A percentile compares a stretch with the other conserved stretches of the same genome.
Evolutionary conservation across 2,329 filamentous ascomycete genomes (phyloP).

Genomic region (Fusarium verrucosum): DNA sequence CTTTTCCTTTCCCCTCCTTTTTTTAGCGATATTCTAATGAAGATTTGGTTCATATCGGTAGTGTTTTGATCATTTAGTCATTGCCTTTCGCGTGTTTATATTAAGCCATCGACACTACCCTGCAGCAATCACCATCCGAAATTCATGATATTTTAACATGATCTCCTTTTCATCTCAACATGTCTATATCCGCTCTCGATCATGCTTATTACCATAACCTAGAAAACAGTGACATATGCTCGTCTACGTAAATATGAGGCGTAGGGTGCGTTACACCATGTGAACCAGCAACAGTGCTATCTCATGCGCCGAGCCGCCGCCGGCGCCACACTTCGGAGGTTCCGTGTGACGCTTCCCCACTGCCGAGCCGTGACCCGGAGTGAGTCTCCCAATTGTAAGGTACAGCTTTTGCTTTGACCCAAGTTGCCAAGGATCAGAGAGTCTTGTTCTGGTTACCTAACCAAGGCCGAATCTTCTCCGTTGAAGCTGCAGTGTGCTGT

Average conservation of each 20-base stretch:
- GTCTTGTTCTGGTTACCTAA: not conserved
- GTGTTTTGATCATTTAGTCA: not conserved
- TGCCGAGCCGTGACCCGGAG: conserved; percentile 26
- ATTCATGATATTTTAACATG: not conserved
- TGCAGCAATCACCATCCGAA: not conserved
- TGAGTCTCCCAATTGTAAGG: conserved; percentile 1
- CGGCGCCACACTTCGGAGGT: conserved; percentile 27
- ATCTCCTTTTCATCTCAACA: too few relatives aligned
- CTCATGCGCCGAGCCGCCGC: conserved; percentile 19
- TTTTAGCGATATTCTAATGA: not conserved
- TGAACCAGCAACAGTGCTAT: too few relatives aligned
- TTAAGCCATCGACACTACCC: not conserved
- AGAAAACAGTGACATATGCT: not conserved
- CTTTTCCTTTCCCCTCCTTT: not conserved
- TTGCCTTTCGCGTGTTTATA: not conserved
- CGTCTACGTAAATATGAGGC: not conserved
- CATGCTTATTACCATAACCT: not conserved
- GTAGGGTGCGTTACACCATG: not conserved
- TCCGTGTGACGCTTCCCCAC: conserved; percentile 24
- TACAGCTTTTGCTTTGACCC: conserved; percentile 2
- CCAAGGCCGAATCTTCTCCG: conserved; percentile 17
- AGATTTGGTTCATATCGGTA: not conserved
- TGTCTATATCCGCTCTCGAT: not conserved
- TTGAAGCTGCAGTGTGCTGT: too few relatives aligned
- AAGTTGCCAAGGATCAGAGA: conserved; percentile 18